A percentile compares a stretch with the other conserved stretches of the same genome.
These are phyloP conservation scores for Athelia psychrophila DNA, from an alignment of 1,284 basidiomycete genomes.

Conservation along the genomic window DNA sequence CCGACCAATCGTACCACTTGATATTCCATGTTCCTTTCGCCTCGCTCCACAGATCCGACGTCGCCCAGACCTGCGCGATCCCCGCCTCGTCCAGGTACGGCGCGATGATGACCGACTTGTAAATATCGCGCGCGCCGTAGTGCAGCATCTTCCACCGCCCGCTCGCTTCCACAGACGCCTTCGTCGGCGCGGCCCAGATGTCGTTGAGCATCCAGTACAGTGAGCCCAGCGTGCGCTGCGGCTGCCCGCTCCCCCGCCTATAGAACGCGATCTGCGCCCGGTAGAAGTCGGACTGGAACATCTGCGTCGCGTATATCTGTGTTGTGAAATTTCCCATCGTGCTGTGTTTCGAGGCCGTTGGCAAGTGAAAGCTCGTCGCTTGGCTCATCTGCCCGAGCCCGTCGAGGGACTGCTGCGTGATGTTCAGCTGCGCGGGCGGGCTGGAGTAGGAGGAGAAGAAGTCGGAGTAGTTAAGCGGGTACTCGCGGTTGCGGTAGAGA, in stretches of 20 bases:
- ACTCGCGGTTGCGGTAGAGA: conserved; percentile 41
- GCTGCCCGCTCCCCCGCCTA: conserved; percentile 34
- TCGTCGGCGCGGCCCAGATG: conserved; percentile 44
- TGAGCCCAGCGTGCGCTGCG: conserved; percentile 41
- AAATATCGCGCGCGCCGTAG: conserved; percentile 34
- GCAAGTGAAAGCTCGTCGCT: conserved; percentile 35
- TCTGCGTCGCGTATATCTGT: conserved; percentile 40
- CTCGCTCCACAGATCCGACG: conserved; percentile 34
- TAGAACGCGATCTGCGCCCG: conserved; percentile 42
- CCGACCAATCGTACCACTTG: conserved; percentile 39
- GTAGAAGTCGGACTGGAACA: conserved; percentile 41
- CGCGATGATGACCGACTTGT: conserved; percentile 33
- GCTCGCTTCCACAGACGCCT: conserved; percentile 42
- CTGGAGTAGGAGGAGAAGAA: conserved; percentile 29
- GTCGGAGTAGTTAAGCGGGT: conserved; percentile 38
- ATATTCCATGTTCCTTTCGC: conserved; percentile 32
- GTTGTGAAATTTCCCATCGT: conserved; percentile 29
- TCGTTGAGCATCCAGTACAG: conserved; percentile 49
- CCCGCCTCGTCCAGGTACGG: conserved; percentile 32
- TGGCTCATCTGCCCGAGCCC: conserved; percentile 39
- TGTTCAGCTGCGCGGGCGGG: conserved; percentile 28
- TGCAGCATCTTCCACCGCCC: conserved; percentile 47
- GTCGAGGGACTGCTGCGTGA: conserved; percentile 14
- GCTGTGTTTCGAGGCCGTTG: conserved; percentile 23
- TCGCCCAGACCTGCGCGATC: conserved; percentile 25